Conservation (phyloP, 768 basidiomycete species). For the Psilocybe cyanescens region DNA sequence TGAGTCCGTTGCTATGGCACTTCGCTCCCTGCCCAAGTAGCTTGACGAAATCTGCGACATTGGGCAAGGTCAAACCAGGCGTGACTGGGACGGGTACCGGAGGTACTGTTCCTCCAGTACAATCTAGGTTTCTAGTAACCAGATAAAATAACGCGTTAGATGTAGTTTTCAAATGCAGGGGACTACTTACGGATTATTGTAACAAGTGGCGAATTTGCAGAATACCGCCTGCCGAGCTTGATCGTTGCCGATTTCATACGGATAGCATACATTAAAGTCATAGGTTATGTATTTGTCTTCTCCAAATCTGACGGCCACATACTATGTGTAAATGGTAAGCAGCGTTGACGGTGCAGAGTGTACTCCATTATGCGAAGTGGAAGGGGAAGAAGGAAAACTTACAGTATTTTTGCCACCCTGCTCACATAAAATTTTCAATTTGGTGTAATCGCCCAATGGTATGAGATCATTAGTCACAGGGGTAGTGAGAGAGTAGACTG, state of each 20-base stretch:
- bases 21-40: conserved; percentile 26
- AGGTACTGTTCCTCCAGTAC: conserved; percentile 29
- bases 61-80: conserved; percentile 18
- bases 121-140: conserved; percentile 27
- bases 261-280: conserved; percentile 11
- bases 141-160: background rate
- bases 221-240: conserved; percentile 24
- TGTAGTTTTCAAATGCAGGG: background rate
- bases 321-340: conserved; percentile 7
- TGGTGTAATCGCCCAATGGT: no score
- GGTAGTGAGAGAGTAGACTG: no score
- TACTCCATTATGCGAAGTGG: no score
- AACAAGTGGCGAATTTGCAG: conserved; percentile 23
- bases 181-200: conserved; percentile 24
- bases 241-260: background rate
- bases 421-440: no score
- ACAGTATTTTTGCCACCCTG: no score
- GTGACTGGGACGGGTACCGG: conserved; percentile 24
- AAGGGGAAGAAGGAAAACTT: no score
- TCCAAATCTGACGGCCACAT: conserved; percentile 22
- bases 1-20: conserved; percentile 19
- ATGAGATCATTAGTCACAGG: no score
- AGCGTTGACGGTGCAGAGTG: no score
- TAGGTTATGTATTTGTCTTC: conserved; percentile 15
- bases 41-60: conserved; percentile 25